Evolutionary conservation across 805 yeast species (phyloP).

Genomic region (Sugiyamaella boreocaroliniensis): DNA sequence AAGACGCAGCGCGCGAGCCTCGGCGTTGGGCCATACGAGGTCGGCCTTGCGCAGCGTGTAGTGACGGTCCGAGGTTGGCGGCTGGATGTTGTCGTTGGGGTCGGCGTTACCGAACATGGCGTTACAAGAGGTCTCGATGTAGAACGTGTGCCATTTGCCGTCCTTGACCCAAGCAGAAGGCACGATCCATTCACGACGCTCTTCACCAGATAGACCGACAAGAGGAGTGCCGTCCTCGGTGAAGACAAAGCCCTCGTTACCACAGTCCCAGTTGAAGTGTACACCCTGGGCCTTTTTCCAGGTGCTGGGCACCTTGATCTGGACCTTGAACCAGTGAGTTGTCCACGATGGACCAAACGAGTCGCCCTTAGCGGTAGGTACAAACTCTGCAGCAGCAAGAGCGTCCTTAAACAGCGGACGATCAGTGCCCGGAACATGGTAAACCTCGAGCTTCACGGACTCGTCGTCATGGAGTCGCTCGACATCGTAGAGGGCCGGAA

Average conservation of each 20-base stretch:
- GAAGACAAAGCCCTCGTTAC: constrained; percentile 83
- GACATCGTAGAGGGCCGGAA: constrained; percentile 71
- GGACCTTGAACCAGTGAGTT: constrained; percentile 84
- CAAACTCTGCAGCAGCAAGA: constrained; percentile 38
- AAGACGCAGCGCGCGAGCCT: constrained; percentile 65
- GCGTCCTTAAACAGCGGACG: constrained; percentile 52
- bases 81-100: constrained; percentile 41
- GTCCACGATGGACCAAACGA: constrained; percentile 94
- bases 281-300: constrained; percentile 45
- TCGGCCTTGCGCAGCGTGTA: constrained; percentile 67
- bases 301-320: constrained; percentile 50
- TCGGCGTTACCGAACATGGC: constrained; percentile 85
- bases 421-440: constrained; percentile 61
- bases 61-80: constrained; percentile 65
- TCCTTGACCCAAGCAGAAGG: constrained; percentile 48
- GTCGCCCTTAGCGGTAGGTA: constrained; percentile 49
- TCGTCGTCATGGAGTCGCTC: constrained; percentile 21
- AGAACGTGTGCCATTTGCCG: constrained; percentile 55
- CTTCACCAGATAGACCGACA: constrained; percentile 85
- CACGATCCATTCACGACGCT: constrained; percentile 63
- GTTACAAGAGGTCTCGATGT: constrained; percentile 85
- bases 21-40: constrained; percentile 68
- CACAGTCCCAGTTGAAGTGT: constrained; percentile 75
- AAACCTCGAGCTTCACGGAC: constrained; percentile 50
- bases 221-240: constrained; percentile 56